phyloP scores from a whole-genome alignment of 2,329 filamentous ascomycete species.

The Aspergillus proliferans region DNA sequence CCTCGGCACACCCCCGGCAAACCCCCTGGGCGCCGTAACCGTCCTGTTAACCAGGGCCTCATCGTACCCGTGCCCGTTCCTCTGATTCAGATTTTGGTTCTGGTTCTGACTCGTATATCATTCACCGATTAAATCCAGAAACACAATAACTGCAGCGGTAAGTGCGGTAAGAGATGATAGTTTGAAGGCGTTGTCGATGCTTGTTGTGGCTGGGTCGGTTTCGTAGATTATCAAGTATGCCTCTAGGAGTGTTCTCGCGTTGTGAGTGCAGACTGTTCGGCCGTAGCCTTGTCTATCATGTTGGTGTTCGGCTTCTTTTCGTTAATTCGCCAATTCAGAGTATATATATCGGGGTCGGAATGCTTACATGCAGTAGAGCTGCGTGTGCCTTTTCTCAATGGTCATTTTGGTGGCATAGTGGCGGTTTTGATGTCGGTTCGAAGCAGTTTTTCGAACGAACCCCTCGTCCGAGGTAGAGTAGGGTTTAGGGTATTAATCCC shows the following conservation, averaged over 20 bases:
- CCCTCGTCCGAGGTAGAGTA: background rate
- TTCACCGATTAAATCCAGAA: background rate
- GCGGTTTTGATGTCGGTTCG: background rate
- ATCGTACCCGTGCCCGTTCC: background rate
- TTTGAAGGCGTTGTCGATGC: background rate
- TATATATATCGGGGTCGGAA: no score
- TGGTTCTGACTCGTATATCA: background rate
- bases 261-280: background rate
- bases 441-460: background rate
- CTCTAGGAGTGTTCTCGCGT: background rate
- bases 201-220: background rate
- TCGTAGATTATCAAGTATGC: background rate
- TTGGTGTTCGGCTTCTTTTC: background rate
- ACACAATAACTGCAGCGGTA: background rate
- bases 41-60: background rate
- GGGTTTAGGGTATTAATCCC: background rate
- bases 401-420: background rate
- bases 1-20: background rate
- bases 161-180: background rate
- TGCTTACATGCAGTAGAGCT: background rate
- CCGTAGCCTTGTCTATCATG: background rate
- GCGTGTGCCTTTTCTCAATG: background rate
- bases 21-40: background rate
- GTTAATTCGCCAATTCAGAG: no score
- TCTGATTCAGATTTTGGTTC: no score